A percentile compares a stretch with the other conserved stretches of the same genome.
These are phyloP conservation scores for Musa itinerans DNA, from an alignment of 176 grass and related monocot species.

Conservation along the genomic window DNA sequence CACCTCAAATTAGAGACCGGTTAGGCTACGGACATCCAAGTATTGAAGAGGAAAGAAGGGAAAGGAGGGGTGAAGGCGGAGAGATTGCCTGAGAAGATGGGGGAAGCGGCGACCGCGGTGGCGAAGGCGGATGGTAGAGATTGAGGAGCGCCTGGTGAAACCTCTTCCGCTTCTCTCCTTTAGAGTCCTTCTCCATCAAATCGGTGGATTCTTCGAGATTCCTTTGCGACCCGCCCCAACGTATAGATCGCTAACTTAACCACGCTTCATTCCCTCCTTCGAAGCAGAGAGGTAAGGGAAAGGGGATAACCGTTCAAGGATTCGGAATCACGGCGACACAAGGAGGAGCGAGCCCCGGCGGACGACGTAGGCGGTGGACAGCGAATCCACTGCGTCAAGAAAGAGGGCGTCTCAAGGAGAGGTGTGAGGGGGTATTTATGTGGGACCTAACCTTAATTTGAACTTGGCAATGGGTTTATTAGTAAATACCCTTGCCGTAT, in stretches of 20 bases:
- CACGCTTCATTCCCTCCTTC: background rate
- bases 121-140: slow-evolving; percentile 13
- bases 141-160: slow-evolving; percentile 18
- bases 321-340: background rate
- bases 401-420: no score
- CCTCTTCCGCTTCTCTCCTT: slow-evolving; percentile 4
- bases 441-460: no score
- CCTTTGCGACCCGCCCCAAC: background rate
- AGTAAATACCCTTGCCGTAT: no score
- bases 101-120: background rate
- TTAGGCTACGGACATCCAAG: background rate
- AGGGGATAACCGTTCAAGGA: background rate
- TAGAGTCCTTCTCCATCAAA: slow-evolving; percentile 1
- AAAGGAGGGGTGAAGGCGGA: background rate
- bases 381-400: no score
- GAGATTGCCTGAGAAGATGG: slow-evolving; percentile 2
- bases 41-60: background rate
- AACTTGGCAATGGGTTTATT: no score
- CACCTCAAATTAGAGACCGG: background rate
- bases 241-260: background rate
- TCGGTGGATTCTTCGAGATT: background rate
- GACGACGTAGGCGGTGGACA: background rate
- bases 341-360: background rate
- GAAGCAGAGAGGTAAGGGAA: background rate
- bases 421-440: no score